Conservation (phyloP, 345 rosid species). For the Ceriops decandra region DNA sequence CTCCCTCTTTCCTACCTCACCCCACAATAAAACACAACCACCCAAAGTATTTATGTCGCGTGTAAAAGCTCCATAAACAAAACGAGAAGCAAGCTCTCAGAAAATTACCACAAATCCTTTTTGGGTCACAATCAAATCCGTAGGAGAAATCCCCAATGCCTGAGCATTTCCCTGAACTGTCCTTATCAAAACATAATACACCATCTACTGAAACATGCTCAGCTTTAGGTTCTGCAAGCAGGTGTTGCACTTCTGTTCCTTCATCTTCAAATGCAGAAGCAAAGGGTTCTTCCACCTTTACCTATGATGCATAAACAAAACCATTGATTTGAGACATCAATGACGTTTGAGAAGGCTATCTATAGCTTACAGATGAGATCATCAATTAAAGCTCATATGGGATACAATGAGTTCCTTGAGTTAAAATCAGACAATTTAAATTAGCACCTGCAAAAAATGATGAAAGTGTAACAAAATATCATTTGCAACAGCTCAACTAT, state of each 20-base stretch:
- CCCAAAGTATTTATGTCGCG: not conserved
- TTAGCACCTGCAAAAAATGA: not conserved
- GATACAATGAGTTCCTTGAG: not conserved
- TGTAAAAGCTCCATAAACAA: constrained; percentile 6
- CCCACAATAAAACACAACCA: not conserved
- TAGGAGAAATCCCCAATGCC: constrained; percentile 45
- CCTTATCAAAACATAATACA: constrained; percentile 45
- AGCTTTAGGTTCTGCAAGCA: constrained; percentile 46
- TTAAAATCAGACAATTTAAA: not conserved
- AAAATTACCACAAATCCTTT: constrained; percentile 37
- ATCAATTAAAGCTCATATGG: not conserved
- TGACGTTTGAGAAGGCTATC: too few relatives aligned
- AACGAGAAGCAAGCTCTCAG: constrained; percentile 1
- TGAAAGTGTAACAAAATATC: not conserved
- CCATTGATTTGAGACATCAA: not conserved
- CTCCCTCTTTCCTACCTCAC: too few relatives aligned
- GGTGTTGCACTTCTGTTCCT: constrained; percentile 38
- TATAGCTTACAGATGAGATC: too few relatives aligned
- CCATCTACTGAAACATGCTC: constrained; percentile 49
- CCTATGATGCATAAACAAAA: constrained; percentile 18
- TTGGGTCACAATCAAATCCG: constrained; percentile 44
- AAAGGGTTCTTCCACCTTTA: constrained; percentile 45
- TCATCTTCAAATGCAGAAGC: constrained; percentile 42
- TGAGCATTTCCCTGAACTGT: constrained; percentile 40
- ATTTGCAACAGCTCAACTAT: not conserved